Conservation (phyloP, 2,329 filamentous ascomycete genomes). For the Trichoderma koningiopsis region DNA sequence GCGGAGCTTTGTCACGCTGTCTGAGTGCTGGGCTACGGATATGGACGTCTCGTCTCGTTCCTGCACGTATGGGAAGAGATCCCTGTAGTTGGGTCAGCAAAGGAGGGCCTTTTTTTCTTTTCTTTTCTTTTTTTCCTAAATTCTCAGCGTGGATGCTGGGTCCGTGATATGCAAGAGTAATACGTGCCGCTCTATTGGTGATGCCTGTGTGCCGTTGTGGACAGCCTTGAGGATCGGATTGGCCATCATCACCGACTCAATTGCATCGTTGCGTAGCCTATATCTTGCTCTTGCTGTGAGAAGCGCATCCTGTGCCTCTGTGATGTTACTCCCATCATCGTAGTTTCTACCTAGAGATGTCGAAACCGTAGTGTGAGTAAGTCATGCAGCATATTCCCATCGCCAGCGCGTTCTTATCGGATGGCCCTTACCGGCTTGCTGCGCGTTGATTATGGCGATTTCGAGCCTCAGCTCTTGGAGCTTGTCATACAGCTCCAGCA, state of each 20-base stretch:
- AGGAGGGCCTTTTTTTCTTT: neutral
- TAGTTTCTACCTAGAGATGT: slow-evolving; percentile 33
- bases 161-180: neutral
- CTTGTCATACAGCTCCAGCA: slow-evolving; percentile 70
- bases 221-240: slow-evolving; percentile 78
- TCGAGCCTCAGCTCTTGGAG: slow-evolving; percentile 73
- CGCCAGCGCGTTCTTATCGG: neutral
- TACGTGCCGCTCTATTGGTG: slow-evolving; percentile 67
- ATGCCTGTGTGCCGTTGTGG: slow-evolving; percentile 65
- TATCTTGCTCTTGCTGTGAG: slow-evolving; percentile 72
- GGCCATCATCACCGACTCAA: slow-evolving; percentile 68
- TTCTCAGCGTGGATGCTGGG: neutral
- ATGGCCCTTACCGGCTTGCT: slow-evolving; percentile 40
- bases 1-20: slow-evolving; percentile 53
- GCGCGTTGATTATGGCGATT: slow-evolving; percentile 64
- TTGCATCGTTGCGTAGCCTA: slow-evolving; percentile 67
- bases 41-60: slow-evolving; percentile 69
- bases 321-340: slow-evolving; percentile 48
- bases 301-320: slow-evolving; percentile 64
- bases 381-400: no score
- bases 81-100: slow-evolving; percentile 47
- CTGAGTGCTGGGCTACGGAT: slow-evolving; percentile 61
- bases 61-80: slow-evolving; percentile 66
- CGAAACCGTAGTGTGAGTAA: neutral
- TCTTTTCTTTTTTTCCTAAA: neutral